These are phyloP conservation scores for Fusarium irregulare DNA, from an alignment of 2,329 filamentous ascomycete genomes.

Conservation along the genomic window DNA sequence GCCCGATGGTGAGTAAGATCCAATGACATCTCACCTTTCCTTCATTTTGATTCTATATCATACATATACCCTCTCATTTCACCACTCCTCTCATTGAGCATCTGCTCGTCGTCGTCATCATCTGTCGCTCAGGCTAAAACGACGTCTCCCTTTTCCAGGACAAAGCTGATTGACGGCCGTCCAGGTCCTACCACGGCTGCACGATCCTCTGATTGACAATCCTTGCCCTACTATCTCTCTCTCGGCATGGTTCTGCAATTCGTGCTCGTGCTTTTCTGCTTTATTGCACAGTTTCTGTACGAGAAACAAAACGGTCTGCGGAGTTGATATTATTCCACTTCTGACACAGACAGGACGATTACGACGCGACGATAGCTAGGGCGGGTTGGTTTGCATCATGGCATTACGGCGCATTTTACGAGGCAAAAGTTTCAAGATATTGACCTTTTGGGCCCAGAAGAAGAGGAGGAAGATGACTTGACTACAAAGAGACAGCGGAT, in stretches of 20 bases:
- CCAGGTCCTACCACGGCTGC: conserved; percentile 49
- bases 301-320: conserved; percentile 5
- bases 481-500: not conserved
- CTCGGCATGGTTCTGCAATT: conserved; percentile 30
- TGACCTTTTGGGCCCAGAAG: not conserved
- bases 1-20: conserved; percentile 73
- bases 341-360: conserved; percentile 31
- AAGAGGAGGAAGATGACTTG: not conserved
- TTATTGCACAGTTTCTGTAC: conserved; percentile 17
- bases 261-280: conserved; percentile 33
- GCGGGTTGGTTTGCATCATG: conserved; percentile 17
- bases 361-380: conserved; percentile 19
- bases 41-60: not conserved
- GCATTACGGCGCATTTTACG: conserved; percentile 8
- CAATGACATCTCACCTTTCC: not conserved
- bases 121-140: conserved; percentile 39
- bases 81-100: not conserved
- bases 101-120: conserved; percentile 15
- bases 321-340: conserved; percentile 24
- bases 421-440: conserved; percentile 9
- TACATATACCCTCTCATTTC: not conserved
- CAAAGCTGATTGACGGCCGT: conserved; percentile 43
- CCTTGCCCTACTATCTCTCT: conserved; percentile 29
- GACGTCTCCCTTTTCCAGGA: conserved; percentile 39
- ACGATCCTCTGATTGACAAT: conserved; percentile 47